These are phyloP conservation scores for Trametes villosa DNA, from an alignment of 768 basidiomycete genomes.

Conservation along the genomic window DNA sequence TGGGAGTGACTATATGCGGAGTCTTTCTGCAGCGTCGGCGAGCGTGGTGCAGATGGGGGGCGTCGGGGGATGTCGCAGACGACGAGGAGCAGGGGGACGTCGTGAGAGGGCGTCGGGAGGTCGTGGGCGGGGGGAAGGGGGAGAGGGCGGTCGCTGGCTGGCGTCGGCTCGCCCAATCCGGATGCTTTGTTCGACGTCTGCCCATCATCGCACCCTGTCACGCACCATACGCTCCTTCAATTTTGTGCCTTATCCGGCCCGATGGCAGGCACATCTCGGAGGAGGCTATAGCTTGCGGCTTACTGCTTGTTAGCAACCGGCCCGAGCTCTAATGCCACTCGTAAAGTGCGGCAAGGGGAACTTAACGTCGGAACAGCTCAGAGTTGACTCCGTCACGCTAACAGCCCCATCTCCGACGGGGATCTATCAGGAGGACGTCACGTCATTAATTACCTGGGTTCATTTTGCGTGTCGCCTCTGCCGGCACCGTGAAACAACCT, in stretches of 20 bases:
- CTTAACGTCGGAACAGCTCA: too few species aligned
- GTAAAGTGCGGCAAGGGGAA: too few species aligned
- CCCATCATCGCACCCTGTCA: constrained; percentile 9
- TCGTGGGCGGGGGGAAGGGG: constrained; percentile 11
- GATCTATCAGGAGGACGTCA: constrained; percentile 17
- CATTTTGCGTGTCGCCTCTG: constrained; percentile 2
- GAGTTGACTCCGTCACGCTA: too few species aligned
- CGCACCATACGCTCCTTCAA: not conserved
- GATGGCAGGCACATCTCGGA: too few species aligned
- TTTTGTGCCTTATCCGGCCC: not conserved
- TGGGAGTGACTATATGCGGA: not conserved
- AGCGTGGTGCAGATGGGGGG: too few species aligned
- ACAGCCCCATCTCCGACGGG: not conserved
- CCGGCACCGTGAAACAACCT: not conserved
- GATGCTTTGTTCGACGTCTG: constrained; percentile 14
- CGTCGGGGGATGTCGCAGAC: not conserved
- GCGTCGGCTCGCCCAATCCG: constrained; percentile 24
- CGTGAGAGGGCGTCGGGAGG: constrained; percentile 12
- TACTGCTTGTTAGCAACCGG: too few species aligned
- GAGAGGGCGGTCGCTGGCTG: constrained; percentile 17
- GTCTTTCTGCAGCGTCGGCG: not conserved
- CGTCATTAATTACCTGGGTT: constrained; percentile 5
- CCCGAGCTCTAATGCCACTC: too few species aligned
- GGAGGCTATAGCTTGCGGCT: too few species aligned
- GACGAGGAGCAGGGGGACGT: not conserved